A percentile compares a stretch with the other conserved stretches of the same genome.
Evolutionary conservation across 306 rosid species (phyloP).

Genomic region (Rosa multiflora): DNA sequence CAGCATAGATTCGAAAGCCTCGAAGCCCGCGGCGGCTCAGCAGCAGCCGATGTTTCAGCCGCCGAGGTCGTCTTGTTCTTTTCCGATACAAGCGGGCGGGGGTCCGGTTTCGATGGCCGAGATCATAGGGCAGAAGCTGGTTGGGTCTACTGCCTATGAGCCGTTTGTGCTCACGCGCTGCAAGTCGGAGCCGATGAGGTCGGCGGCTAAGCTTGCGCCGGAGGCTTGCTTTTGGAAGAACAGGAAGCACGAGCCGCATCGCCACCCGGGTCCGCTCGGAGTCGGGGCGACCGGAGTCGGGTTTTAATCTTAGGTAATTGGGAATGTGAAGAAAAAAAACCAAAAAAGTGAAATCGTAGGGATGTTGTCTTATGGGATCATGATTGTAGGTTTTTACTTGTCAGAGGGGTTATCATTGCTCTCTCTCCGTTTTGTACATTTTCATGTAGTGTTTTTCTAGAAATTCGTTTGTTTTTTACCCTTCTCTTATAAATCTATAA

Average conservation of each 20-base stretch:
- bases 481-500: neutral
- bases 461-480: constrained; percentile 6
- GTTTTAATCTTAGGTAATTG: constrained; percentile 35
- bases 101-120: constrained; percentile 51
- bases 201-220: constrained; percentile 55
- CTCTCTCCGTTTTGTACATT: constrained; percentile 34
- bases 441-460: constrained; percentile 32
- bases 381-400: constrained; percentile 25
- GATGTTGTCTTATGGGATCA: constrained; percentile 1
- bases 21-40: constrained; percentile 15
- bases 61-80: constrained; percentile 75
- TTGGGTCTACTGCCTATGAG: constrained; percentile 64
- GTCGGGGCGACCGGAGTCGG: constrained; percentile 89
- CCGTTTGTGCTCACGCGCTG: constrained; percentile 88
- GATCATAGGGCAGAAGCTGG: constrained; percentile 75
- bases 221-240: constrained; percentile 89
- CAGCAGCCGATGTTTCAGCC: constrained; percentile 50
- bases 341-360: neutral
- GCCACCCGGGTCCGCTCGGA: constrained; percentile 60
- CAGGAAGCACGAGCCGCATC: constrained; percentile 69
- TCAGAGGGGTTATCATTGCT: constrained; percentile 21
- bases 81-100: constrained; percentile 44
- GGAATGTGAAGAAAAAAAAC: neutral
- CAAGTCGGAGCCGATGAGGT: constrained; percentile 93
- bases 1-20: constrained; percentile 13